These are phyloP conservation scores for Rosa hybrid DNA, from an alignment of 331 rosid species.

Conservation along the genomic window DNA sequence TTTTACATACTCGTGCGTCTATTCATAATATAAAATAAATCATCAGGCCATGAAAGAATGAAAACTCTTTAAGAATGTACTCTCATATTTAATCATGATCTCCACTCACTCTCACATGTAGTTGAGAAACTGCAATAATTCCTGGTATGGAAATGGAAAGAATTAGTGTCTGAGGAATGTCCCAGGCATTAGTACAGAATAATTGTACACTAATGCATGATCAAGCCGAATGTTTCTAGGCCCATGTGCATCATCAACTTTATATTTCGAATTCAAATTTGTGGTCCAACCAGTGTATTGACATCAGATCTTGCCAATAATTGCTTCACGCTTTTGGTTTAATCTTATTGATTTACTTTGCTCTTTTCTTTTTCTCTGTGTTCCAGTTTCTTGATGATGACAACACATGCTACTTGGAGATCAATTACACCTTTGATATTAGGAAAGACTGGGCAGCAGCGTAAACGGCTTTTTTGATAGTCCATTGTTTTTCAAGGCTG, in stretches of 20 bases:
- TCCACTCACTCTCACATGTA: background rate
- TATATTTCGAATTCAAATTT: conserved; percentile 38
- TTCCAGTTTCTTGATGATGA: conserved; percentile 89
- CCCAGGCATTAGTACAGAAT: conserved; percentile 22
- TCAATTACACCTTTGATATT: conserved; percentile 89
- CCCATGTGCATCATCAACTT: conserved; percentile 34
- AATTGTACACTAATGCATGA: conserved; percentile 22
- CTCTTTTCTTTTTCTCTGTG: conserved; percentile 2
- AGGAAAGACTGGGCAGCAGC: conserved; percentile 74
- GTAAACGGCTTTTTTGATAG: conserved; percentile 25
- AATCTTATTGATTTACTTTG: background rate
- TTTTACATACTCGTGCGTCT: background rate
- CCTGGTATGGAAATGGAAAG: background rate
- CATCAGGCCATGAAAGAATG: background rate
- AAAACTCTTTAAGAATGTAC: background rate
- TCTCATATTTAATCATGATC: background rate
- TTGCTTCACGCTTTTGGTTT: background rate
- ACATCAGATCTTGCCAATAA: background rate
- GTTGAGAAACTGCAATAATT: background rate
- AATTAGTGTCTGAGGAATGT: background rate
- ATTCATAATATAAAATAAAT: background rate
- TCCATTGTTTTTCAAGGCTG: conserved; percentile 41
- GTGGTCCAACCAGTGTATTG: conserved; percentile 22
- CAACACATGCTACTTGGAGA: conserved; percentile 91
- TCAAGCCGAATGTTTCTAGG: conserved; percentile 29